Evolutionary conservation across 768 basidiomycete species (phyloP).

Genomic region (Symmetrospora coprosmae): DNA sequence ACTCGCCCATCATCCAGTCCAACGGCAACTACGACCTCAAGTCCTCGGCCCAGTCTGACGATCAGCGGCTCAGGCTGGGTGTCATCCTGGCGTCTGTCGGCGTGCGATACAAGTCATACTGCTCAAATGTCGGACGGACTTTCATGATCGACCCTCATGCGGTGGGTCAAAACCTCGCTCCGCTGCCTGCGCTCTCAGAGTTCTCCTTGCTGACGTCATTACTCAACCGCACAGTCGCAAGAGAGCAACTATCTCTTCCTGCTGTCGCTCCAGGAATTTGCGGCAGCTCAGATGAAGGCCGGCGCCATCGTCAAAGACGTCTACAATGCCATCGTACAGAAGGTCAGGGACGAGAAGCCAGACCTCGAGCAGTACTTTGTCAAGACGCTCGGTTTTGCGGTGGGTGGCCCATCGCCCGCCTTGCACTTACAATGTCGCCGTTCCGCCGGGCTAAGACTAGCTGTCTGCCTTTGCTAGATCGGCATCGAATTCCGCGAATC

Average conservation of each 20-base stretch:
- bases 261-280: constrained; percentile 58
- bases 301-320: constrained; percentile 62
- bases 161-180: constrained; percentile 40
- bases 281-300: constrained; percentile 62
- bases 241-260: constrained; percentile 72
- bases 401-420: constrained; percentile 42
- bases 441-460: background rate
- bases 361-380: constrained; percentile 69
- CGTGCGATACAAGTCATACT: constrained; percentile 82
- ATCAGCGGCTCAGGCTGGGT: constrained; percentile 65
- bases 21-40: constrained; percentile 80
- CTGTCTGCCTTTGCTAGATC: constrained; percentile 45
- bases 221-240: constrained; percentile 53
- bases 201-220: background rate
- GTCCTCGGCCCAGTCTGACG: constrained; percentile 69
- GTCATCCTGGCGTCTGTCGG: constrained; percentile 78
- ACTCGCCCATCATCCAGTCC: constrained; percentile 90
- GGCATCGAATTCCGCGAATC: constrained; percentile 92
- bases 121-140: constrained; percentile 78
- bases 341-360: constrained; percentile 61
- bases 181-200: too few species aligned
- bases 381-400: constrained; percentile 81
- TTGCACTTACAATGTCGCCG: too few species aligned
- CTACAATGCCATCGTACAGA: constrained; percentile 60
- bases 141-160: constrained; percentile 89